A percentile compares a stretch with the other conserved stretches of the same genome.
These are phyloP conservation scores for Podospora bellae-mahoneyi DNA, from an alignment of 495 filamentous ascomycete species.

Conservation along the genomic window DNA sequence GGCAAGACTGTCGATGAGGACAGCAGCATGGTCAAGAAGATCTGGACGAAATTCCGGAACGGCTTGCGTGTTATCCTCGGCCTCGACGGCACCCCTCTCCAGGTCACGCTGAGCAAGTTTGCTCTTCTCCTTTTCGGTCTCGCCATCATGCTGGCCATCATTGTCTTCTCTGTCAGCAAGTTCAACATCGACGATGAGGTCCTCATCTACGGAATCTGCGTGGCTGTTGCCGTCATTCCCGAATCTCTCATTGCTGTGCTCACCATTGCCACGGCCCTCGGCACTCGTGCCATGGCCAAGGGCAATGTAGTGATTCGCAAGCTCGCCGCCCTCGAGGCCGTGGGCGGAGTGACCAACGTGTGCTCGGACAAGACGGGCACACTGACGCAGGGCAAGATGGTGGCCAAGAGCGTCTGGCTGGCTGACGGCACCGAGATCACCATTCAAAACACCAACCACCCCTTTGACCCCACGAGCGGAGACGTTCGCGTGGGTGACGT, in stretches of 20 bases:
- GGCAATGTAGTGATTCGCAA: constrained; percentile 71
- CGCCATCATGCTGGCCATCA: constrained; percentile 69
- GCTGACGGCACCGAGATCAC: constrained; percentile 55
- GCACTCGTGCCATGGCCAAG: constrained; percentile 71
- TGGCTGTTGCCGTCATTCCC: constrained; percentile 67
- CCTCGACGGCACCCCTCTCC: constrained; percentile 72
- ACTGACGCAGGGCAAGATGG: constrained; percentile 71
- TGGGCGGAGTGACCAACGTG: constrained; percentile 82
- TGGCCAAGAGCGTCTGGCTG: constrained; percentile 75
- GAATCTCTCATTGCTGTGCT: constrained; percentile 67
- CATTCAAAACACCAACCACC: constrained; percentile 54
- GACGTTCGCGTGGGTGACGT: constrained; percentile 22
- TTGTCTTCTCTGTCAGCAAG: constrained; percentile 73
- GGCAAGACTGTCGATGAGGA: constrained; percentile 55
- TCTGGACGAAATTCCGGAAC: constrained; percentile 20
- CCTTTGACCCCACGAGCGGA: constrained; percentile 37
- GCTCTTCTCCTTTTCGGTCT: constrained; percentile 70
- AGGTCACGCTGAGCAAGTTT: constrained; percentile 71
- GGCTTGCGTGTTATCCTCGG: constrained; percentile 48
- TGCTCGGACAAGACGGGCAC: constrained; percentile 89
- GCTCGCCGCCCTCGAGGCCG: constrained; percentile 75
- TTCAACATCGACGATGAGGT: constrained; percentile 69
- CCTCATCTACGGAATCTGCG: constrained; percentile 75
- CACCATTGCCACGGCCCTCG: constrained; percentile 72
- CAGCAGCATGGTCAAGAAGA: constrained; percentile 28